Conservation (phyloP, 306 rosid genomes). For the Quercus dentata region DNA sequence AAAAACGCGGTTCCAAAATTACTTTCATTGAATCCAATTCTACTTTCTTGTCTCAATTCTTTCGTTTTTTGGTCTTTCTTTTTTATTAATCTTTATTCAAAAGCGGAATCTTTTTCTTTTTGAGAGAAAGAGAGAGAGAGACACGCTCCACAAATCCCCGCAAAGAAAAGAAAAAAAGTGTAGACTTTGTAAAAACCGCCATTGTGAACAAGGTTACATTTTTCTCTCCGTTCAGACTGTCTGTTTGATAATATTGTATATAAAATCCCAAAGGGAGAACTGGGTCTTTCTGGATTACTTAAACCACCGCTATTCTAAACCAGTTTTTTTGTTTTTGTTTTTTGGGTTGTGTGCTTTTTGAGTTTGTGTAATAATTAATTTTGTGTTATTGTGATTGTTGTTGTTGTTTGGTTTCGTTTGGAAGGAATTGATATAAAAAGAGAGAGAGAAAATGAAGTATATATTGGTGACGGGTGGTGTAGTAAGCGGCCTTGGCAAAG, state of each 20-base stretch:
- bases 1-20: too few species aligned
- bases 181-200: slow-evolving; percentile 46
- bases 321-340: slow-evolving; percentile 11
- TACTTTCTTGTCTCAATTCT: too few species aligned
- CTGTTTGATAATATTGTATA: background rate
- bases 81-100: background rate
- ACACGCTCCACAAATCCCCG: slow-evolving; percentile 7
- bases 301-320: slow-evolving; percentile 11
- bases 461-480: slow-evolving; percentile 94
- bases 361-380: slow-evolving; percentile 15
- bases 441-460: slow-evolving; percentile 60
- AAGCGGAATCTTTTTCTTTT: background rate
- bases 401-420: slow-evolving; percentile 23
- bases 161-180: background rate
- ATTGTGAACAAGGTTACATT: slow-evolving; percentile 71
- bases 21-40: too few species aligned
- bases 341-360: slow-evolving; percentile 10
- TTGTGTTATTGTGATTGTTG: slow-evolving; percentile 12
- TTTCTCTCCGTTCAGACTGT: slow-evolving; percentile 38
- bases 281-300: slow-evolving; percentile 24
- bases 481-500: slow-evolving; percentile 93
- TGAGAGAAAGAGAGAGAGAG: background rate
- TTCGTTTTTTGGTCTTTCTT: background rate
- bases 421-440: background rate
- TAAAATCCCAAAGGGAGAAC: slow-evolving; percentile 18